These are phyloP conservation scores for Penicillium brasilianum DNA, from an alignment of 2,329 filamentous ascomycete species.

Conservation along the genomic window DNA sequence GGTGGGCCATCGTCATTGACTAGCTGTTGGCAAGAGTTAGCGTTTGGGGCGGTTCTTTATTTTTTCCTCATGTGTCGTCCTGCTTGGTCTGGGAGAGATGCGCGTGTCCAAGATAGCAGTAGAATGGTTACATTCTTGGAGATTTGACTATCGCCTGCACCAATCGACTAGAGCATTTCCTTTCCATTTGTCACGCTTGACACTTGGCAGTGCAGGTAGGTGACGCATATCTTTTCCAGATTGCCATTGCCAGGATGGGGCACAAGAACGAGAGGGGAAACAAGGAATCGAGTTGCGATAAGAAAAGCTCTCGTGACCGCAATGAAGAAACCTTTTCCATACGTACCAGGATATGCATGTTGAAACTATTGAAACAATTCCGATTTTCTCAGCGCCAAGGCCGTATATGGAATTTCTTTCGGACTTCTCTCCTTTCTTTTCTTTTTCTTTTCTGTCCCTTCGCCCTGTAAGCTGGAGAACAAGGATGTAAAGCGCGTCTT, in stretches of 20 bases:
- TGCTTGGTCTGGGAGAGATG: background rate
- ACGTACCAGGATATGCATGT: slow-evolving; percentile 56
- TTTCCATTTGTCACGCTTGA: background rate
- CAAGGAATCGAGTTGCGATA: slow-evolving; percentile 1
- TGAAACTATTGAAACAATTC: slow-evolving; percentile 3
- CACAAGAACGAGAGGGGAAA: slow-evolving; percentile 13
- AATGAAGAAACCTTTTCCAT: background rate
- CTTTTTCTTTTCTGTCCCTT: background rate
- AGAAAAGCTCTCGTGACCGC: background rate
- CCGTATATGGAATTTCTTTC: slow-evolving; percentile 6
- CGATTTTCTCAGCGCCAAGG: slow-evolving; percentile 17
- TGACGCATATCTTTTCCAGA: background rate
- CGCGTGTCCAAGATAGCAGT: background rate
- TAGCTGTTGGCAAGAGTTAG: slow-evolving; percentile 33
- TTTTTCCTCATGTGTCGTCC: too few relatives aligned
- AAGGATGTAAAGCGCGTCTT: background rate
- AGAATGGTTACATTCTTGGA: background rate
- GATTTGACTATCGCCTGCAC: background rate
- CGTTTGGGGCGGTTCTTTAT: background rate
- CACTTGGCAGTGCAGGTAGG: slow-evolving; percentile 1
- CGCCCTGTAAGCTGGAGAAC: background rate
- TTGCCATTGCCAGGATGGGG: slow-evolving; percentile 5
- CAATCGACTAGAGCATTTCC: background rate
- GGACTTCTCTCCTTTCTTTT: slow-evolving; percentile 15
- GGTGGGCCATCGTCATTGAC: slow-evolving; percentile 78